Conservation (phyloP, 2,329 filamentous ascomycete species). For the Alternaria ventricosa region DNA sequence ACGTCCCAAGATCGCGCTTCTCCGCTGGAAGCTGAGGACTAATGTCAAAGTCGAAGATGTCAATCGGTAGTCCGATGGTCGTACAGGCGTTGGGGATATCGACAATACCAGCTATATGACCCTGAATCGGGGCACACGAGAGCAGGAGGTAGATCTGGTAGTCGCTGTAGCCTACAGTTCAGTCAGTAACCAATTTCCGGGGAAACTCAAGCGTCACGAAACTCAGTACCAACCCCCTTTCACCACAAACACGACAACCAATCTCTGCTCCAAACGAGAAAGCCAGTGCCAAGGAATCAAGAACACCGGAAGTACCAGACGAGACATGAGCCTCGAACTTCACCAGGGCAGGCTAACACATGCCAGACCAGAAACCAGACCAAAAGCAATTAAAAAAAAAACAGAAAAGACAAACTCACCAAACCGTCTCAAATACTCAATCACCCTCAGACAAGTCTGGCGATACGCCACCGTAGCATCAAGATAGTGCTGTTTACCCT, state of each 20-base stretch:
- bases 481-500: constrained; percentile 88
- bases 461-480: constrained; percentile 87
- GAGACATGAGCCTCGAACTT: background rate
- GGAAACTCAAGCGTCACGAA: background rate
- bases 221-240: background rate
- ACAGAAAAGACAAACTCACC: constrained; percentile 51
- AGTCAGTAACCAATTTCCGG: background rate
- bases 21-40: constrained; percentile 67
- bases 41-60: constrained; percentile 96
- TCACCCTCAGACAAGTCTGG: constrained; percentile 77
- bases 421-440: constrained; percentile 80
- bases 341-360: background rate
- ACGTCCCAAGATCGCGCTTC: constrained; percentile 72
- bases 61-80: constrained; percentile 85
- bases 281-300: background rate
- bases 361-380: background rate
- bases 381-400: background rate
- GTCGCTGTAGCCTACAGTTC: constrained; percentile 59
- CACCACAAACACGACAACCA: background rate
- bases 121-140: constrained; percentile 85
- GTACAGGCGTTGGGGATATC: constrained; percentile 91
- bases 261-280: background rate
- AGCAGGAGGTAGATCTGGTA: constrained; percentile 87
- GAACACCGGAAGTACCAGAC: background rate
- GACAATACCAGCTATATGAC: constrained; percentile 86